Base-by-base conservation (phyloP, 345 rosid genomes). In the Eucalyptus guilfoylei region DNA sequence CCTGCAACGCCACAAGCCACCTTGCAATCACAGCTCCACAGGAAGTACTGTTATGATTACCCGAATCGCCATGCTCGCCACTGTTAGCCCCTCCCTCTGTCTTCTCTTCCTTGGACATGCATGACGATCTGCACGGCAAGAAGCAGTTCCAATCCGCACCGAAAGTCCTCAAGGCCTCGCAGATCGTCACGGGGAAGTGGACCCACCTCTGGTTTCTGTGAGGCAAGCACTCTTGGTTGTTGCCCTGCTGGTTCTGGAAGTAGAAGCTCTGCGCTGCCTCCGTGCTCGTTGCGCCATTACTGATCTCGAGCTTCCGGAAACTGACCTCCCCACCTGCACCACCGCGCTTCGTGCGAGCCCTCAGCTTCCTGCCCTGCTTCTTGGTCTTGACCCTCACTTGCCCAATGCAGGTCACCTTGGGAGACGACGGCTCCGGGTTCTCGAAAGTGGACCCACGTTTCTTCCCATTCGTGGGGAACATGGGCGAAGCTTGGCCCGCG, bases 331-430 rank as follows among this genome's bases (percentile, higher is more conserved):
- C 95, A 87, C 93, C 89, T 24, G 94, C 92, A 8, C 95, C 95
- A 87, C 93, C 89, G n/a, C 95, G 93, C 49, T 91, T 91, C 48
- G 98, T 95, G 95, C 96, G 93, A 30, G 96, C 92, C 88, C 95
- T 89, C 85, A 95, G 91, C 92, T 95, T 96, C 94, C 93, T 96
- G 30, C 95, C 96, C 67, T 97, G 98, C 90, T 96, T 97, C 94
- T 97, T 97, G 24, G 99, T 96, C 94, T 97, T 97, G 11, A 97
- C 99, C 50, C 99, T 91, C n/a, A 97, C 99, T 85, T 96, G 99
- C 16, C 99, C 99, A n/a, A 97, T 96, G 80, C 99, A 97, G 60
- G 99, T 96, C 32, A 97, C 99, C 89, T 97, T 97, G 1, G 99
- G 99, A 34, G 99, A 97, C 89, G 98, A 94, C 1, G 99, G 99